phyloP scores from a whole-genome alignment of 2,329 filamentous ascomycete species.

The Orbilia quercus region DNA sequence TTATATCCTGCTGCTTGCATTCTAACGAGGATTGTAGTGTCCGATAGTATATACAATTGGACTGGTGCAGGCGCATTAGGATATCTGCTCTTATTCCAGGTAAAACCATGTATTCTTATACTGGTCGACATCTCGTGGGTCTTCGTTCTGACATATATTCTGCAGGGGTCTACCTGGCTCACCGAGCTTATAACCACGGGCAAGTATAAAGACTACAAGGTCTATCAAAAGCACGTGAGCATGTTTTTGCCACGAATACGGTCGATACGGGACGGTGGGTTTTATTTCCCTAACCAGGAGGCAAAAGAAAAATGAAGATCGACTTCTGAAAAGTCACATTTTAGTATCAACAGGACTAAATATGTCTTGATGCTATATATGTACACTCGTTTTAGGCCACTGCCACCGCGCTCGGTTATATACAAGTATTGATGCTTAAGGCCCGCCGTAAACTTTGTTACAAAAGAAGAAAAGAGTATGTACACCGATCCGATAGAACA shows the following conservation, averaged over 20 bases:
- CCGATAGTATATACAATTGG: constrained; percentile 80
- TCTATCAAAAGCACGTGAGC: constrained; percentile 84
- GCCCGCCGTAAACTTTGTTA: not conserved
- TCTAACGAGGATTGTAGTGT: constrained; percentile 64
- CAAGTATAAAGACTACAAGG: constrained; percentile 88
- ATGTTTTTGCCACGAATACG: constrained; percentile 77
- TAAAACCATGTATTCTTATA: not conserved
- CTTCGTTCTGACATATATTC: not conserved
- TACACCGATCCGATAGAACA: constrained; percentile 13
- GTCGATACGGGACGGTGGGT: constrained; percentile 40
- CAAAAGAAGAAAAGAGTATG: constrained; percentile 7
- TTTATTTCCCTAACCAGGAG: constrained; percentile 44
- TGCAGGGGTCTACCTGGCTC: constrained; percentile 78
- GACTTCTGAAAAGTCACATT: not conserved
- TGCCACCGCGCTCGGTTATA: not conserved
- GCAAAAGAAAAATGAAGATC: constrained; percentile 20
- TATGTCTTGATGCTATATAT: not conserved
- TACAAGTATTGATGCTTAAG: constrained; percentile 1
- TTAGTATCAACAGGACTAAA: not conserved
- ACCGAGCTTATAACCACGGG: constrained; percentile 82
- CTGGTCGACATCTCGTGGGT: not conserved
- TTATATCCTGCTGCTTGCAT: not conserved
- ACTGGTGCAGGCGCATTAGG: constrained; percentile 75
- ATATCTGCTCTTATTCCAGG: constrained; percentile 84
- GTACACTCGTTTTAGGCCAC: not conserved